Evolutionary conservation across 345 rosid species (phyloP), one percentile per base, ranked within the genome.

Genomic region (Clarkia xantiana): DNA sequence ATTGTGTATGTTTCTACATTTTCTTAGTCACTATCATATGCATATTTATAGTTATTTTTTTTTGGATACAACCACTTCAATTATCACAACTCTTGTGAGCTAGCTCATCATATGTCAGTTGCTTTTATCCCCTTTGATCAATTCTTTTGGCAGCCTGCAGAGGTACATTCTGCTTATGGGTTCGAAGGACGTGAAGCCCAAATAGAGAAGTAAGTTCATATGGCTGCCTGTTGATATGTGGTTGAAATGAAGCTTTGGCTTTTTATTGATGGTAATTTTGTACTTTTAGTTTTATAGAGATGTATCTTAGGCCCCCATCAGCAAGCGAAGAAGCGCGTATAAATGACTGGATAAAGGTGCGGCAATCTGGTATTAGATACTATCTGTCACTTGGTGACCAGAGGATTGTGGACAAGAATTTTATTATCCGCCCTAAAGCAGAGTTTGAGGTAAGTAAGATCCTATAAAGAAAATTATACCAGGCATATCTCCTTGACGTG

Each of bases 281-380:
- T 11, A 14, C 16, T 73, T 80, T 60, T 71, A 93, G 99, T 70
- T 93, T 76, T 67, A 87, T 93, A 73, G 99, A 93, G 84, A 93
- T 93, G 99, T 93, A 93, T 77, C 95, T 93, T 43, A 82, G 99
- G 66, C 95, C 99, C 36, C 99, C 96, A 19, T 78, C 87, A 53
- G 96, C 99, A 34, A 93, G 72, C 43, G 96, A 93, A 69, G 99
- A 84, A 75, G 99, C 99, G 45, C 68, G 77, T 38, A 87, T 84
- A 62, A 93, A 68, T 67, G 99, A 93, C 65, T 93, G 99, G 99
- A 93, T 93, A 41, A 93, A 93, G 72, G 87, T 87, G 74, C 95
- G 99, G 6, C 99, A 93, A 67, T 73, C 94, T 77, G 99, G 99
- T 69, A 93, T 87, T 61, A 77, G 80, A 69, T 93, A 93, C 71